Conservation (phyloP, 192 early-diverging fungal species). For the Entomortierella parvispora region DNA sequence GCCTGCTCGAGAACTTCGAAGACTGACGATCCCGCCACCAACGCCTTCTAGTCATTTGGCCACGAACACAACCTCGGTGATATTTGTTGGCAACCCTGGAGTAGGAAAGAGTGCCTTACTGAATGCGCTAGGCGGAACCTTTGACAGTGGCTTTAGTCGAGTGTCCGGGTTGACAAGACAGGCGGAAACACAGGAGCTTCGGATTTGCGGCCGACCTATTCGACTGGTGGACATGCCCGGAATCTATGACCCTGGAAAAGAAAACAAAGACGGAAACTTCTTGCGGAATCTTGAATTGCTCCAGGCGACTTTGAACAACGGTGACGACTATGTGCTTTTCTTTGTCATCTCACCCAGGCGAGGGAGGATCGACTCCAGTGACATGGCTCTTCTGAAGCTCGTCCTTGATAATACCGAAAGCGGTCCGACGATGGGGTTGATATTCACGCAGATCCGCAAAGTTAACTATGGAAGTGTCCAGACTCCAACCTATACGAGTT, state of each 20-base stretch:
- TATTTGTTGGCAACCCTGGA: background rate
- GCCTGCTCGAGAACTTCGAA: no score
- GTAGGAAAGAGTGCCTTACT: slow-evolving; percentile 3
- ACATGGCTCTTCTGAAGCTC: background rate
- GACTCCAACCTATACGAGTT: no score
- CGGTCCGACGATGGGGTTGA: background rate
- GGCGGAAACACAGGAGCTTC: background rate
- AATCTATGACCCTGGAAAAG: background rate
- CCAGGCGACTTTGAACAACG: background rate
- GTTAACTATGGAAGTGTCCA: no score
- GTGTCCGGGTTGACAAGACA: background rate
- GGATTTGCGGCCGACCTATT: background rate
- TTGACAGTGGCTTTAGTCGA: background rate
- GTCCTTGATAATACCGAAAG: background rate
- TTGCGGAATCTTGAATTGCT: background rate
- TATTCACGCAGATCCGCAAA: background rate
- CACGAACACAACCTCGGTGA: background rate
- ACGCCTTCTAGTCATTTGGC: no score
- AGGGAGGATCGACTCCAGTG: background rate
- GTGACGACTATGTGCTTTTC: background rate
- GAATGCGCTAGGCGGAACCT: background rate
- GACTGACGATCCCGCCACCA: no score
- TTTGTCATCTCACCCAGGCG: background rate
- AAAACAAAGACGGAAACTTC: background rate
- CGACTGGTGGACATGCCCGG: background rate